phyloP scores from a whole-genome alignment of 805 yeast species.

The Candida rishiriensis region DNA sequence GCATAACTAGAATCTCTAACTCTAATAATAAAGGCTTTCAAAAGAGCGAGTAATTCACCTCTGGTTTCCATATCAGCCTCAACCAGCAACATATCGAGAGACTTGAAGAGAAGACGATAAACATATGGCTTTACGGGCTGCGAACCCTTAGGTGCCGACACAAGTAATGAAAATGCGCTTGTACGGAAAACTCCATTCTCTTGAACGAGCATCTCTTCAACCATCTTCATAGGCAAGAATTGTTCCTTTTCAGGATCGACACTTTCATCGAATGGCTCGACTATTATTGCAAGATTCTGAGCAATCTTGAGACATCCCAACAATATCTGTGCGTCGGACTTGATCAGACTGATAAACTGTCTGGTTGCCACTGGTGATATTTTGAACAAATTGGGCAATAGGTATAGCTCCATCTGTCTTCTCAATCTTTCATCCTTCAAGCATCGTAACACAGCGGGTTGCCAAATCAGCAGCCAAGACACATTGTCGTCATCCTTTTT shows the following conservation, averaged over 20 bases:
- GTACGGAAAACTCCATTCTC: slow-evolving; percentile 38
- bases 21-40: slow-evolving; percentile 60
- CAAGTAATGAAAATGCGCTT: slow-evolving; percentile 55
- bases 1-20: slow-evolving; percentile 66
- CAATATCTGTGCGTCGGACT: slow-evolving; percentile 34
- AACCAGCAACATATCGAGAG: slow-evolving; percentile 49
- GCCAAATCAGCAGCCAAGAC: slow-evolving; percentile 54
- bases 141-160: slow-evolving; percentile 60
- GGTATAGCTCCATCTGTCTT: slow-evolving; percentile 50
- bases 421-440: slow-evolving; percentile 32
- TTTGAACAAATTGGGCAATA: slow-evolving; percentile 61
- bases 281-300: slow-evolving; percentile 49
- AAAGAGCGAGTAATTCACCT: slow-evolving; percentile 55
- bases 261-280: slow-evolving; percentile 37
- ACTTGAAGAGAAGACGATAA: slow-evolving; percentile 38
- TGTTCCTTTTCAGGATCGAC: slow-evolving; percentile 29
- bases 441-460: slow-evolving; percentile 30
- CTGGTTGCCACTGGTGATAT: slow-evolving; percentile 38
- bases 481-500: slow-evolving; percentile 15
- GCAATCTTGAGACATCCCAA: slow-evolving; percentile 60
- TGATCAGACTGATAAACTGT: slow-evolving; percentile 23
- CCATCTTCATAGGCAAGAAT: slow-evolving; percentile 23
- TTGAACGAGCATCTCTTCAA: slow-evolving; percentile 43
- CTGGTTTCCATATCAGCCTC: slow-evolving; percentile 68
- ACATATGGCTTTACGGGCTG: slow-evolving; percentile 45